These are phyloP conservation scores for Diphasiastrum complanatum DNA, from an alignment of 83 land plant genomes.

Conservation along the genomic window DNA sequence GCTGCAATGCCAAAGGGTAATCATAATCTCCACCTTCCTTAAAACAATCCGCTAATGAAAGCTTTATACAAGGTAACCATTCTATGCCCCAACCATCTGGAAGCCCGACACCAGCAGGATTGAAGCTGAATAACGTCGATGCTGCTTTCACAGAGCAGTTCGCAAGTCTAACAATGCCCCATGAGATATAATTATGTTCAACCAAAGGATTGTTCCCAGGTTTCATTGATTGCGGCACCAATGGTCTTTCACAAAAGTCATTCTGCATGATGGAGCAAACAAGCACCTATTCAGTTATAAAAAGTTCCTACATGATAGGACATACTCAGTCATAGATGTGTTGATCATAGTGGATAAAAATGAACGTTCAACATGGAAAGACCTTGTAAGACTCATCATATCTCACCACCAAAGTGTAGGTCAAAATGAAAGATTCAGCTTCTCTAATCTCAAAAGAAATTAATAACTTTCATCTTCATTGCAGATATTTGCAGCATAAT, in stretches of 20 bases:
- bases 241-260: slow-evolving; percentile 41
- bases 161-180: slow-evolving; percentile 32
- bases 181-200: slow-evolving; percentile 30
- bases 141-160: slow-evolving; percentile 19
- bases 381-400: neutral
- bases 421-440: too few relatives aligned
- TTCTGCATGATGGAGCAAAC: slow-evolving; percentile 17
- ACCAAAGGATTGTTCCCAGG: slow-evolving; percentile 24
- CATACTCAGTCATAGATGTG: neutral
- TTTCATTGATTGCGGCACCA: slow-evolving; percentile 27
- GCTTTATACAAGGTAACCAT: slow-evolving; percentile 33
- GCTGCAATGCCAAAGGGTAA: slow-evolving; percentile 28
- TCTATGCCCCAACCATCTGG: slow-evolving; percentile 42
- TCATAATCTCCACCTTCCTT: slow-evolving; percentile 39
- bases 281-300: neutral
- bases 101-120: slow-evolving; percentile 1
- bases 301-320: neutral
- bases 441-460: too few relatives aligned
- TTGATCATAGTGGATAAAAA: neutral
- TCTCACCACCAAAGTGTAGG: too few relatives aligned
- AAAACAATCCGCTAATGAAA: slow-evolving; percentile 38
- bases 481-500: too few relatives aligned
- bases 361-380: neutral
- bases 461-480: too few relatives aligned
- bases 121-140: neutral